These are phyloP conservation scores for Pelargonium cotyledonis DNA, from an alignment of 441 rosid species.

Conservation along the genomic window DNA sequence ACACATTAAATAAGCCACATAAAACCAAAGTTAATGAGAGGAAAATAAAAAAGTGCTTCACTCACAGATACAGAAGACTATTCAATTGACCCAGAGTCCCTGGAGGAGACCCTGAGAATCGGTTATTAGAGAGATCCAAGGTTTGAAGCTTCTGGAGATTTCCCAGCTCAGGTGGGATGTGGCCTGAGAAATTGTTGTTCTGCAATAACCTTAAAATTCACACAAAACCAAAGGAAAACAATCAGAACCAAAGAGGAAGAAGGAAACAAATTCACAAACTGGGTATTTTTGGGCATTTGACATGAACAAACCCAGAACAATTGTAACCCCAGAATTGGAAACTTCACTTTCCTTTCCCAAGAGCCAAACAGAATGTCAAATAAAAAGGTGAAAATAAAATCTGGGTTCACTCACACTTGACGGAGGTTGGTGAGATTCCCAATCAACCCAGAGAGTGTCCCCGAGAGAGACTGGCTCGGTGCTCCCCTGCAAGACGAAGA, in stretches of 20 bases:
- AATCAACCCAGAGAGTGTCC: conserved; percentile 83
- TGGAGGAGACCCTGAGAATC: conserved; percentile 62
- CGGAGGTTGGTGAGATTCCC: conserved; percentile 88
- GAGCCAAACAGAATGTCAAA: not conserved
- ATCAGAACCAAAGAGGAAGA: no score
- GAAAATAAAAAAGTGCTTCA: not conserved
- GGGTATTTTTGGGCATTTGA: no score
- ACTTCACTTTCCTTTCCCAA: no score
- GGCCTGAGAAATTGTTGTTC: conserved; percentile 84
- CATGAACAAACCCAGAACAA: not conserved
- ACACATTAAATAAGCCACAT: not conserved
- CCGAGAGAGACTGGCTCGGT: conserved; percentile 92
- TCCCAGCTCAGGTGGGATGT: conserved; percentile 67
- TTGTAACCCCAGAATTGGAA: not conserved
- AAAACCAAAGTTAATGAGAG: not conserved
- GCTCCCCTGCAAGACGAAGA: conserved; percentile 50
- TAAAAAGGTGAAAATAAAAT: not conserved
- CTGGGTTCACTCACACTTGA: conserved; percentile 55
- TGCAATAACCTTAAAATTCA: conserved; percentile 60
- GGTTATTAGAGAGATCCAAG: conserved; percentile 80
- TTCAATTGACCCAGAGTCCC: conserved; percentile 45
- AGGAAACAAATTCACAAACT: not conserved
- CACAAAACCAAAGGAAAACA: not conserved
- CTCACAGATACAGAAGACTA: conserved; percentile 78
- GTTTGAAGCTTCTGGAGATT: conserved; percentile 72